Base-by-base conservation (phyloP, 257 asterid genomes). In the Plantago ovata region DNA sequence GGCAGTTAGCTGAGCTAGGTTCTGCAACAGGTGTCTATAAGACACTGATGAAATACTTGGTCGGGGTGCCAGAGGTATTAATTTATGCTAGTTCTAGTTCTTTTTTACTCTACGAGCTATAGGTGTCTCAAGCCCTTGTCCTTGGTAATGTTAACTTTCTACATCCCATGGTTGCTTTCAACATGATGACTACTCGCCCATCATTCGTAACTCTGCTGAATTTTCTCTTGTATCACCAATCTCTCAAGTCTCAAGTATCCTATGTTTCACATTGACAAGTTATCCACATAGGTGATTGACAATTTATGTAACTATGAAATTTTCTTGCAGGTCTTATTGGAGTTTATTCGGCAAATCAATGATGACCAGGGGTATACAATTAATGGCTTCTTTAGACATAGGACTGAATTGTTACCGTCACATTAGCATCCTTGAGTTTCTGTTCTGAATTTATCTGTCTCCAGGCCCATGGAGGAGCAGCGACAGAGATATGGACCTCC, bases 391-490 rank as follows among this genome's bases (percentile, higher is more conserved):
- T 50, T 13, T 61, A 32, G 41, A 48, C 58, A 60, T 52, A 41
- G 49, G 36, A 42, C 50, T 56, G n/a, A 39, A 57, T 69, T 61
- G 28, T 51, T 48, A 69, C 60, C 61, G 76, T 58, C 48, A 53
- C 49, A 38, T 24, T 71, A 61, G 64, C 67, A 53, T 65, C 40
- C 16, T 72, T 67, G 47, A 53, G 33, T 60, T 39, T 68, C 38
- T 70, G 24, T 75, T 77, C 80, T 77, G 74, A 77, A 43, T 38
- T 57, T 44, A 53, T 53, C 60, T 70, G 49, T 67, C 60, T 19
- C 58, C 77, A 92, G 98, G 83, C 98, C 98, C 64, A 92, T 92
- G 98, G 98, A 92, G 80, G 98, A 92, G 87, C 98, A 92, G 75
- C 84, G 98, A 43, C 81, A 86, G 7, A 79, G 97, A 63, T 92